Base-by-base conservation (phyloP, 1,139 yeast species). In the Geotrichum phurueaensis region DNA sequence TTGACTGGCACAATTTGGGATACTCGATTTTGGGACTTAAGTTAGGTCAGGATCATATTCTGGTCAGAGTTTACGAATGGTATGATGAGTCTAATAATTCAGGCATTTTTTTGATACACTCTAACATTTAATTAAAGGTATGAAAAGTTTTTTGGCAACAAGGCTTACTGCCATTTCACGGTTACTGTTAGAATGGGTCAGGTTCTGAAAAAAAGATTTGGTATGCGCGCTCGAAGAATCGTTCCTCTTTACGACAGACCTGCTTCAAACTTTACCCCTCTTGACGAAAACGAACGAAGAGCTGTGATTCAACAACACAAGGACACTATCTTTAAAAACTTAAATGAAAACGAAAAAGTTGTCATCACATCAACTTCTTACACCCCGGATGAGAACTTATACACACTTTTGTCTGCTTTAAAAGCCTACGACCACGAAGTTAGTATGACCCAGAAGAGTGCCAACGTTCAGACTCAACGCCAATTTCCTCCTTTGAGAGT, bases 1-100 rank as follows among this genome's bases (percentile, higher is more conserved):
- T 95, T 60, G 99, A 95, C 74, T 95, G 99, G 99, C 99, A 95
- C 73, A 95, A 95, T 72, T 78, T 95, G 67, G 96, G 96, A 58
- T 94, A 84, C 73, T 82, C 96, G 0, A 89, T 95, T 36, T 76
- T 95, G 64, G 86, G 87, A 60, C 73, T 94, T 67, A 84, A 85
- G 65, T 83, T 84, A 68, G 77, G 72, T 18, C 66, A 74, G 57
- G 72, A 70, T 56, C 91, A 89, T 69, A 85, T 86, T 0, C 72
- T 89, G 63, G 96, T 92, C 2, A 73, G 75, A 56, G 51, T 84
- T 1, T 81, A 89, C 67, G 82, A 76, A 65, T 62, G 72, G 15
- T 56, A 51, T 15, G 53, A 13, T 25, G 15, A 51, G 29, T 3
- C 18, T 15, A 15, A 15, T 39, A 39, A n/a, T 5, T 15, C 39